Evolutionary conservation across 2,329 filamentous ascomycete species (phyloP), one percentile per base, ranked within the genome.

Genomic region (Pseudocercospora ulei): DNA sequence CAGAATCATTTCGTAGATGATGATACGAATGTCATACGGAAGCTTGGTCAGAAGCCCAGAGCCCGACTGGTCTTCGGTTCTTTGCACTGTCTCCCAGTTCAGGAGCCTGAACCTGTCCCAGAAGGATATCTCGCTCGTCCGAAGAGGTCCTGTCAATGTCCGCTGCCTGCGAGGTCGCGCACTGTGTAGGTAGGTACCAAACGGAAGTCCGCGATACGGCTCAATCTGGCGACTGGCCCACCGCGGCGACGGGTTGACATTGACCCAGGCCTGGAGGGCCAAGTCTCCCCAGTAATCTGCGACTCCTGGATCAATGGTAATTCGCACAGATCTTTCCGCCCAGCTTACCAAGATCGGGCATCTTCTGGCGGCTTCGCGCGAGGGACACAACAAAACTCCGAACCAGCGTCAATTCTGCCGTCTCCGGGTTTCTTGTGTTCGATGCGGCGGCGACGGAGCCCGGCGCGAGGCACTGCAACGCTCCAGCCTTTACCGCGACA

Each of bases 1-100:
- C 6, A 58, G 44, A 3, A 58, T 48, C 43, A 56, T 47, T 11
- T 59, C 56, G 37, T 59, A 59, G 11, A 59, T 57, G 22, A 59
- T 53, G 30, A 58, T 37, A 8, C 56, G 53, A 6, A 59, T 41
- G 40, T 59, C 56, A 16, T 56, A 52, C 2, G 56, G 56, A 14
- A 59, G 46, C 25, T 42, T 52, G 3, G 48, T 39, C 12, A 59
- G 30, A 19, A 58, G 52, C 9, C 30, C 35, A 31, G 48, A 51
- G 3, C 51, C 31, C 12, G 29, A 26, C 36, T 58, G 55, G 6
- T 52, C 48, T n/a, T 49, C 27, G 9, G 49, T 53, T 5, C 38
- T 41, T 25, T 52, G 53, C 31, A 48, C 47, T 6, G 49, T 25
- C 34, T 48, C 52, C 13, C 44, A 38, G 7, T 50, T 46, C 24